A percentile compares a stretch with the other conserved stretches of the same genome.
Evolutionary conservation across 1,139 yeast genomes (phyloP).

Genomic region (Nematodospora anomalae): DNA sequence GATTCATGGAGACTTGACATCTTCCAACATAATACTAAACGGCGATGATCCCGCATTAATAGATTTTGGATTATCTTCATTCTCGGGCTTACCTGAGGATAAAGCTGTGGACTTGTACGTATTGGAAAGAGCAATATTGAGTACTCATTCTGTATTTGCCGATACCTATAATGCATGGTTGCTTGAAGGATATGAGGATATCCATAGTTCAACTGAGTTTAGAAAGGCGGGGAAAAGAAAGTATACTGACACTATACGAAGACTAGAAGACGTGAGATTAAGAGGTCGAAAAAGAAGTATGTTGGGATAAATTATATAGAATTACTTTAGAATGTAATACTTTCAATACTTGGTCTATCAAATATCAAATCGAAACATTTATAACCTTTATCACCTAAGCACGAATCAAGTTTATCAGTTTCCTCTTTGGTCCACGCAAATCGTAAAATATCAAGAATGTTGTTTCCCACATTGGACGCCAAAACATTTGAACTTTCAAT

Average conservation of each 20-base stretch:
- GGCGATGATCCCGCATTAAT: constrained; percentile 58
- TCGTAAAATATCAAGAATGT: constrained; percentile 6
- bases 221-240: constrained; percentile 39
- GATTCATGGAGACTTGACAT: constrained; percentile 93
- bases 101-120: constrained; percentile 96
- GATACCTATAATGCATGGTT: constrained; percentile 67
- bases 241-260: constrained; percentile 54
- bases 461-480: constrained; percentile 9
- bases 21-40: constrained; percentile 76
- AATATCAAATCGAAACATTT: constrained; percentile 12
- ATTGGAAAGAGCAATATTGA: constrained; percentile 82
- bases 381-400: constrained; percentile 12
- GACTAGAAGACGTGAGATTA: constrained; percentile 80
- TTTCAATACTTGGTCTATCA: constrained; percentile 12
- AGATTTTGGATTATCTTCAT: constrained; percentile 89
- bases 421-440: constrained; percentile 12
- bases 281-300: constrained; percentile 89
- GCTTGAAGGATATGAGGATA: constrained; percentile 66
- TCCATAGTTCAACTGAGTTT: constrained; percentile 29
- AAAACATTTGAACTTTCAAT: constrained; percentile 6
- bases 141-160: constrained; percentile 84
- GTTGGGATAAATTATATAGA: constrained; percentile 10
- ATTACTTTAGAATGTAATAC: constrained; percentile 10
- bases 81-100: constrained; percentile 78
- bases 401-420: constrained; percentile 3